A percentile compares a stretch with the other conserved stretches of the same genome.
phyloP scores from a whole-genome alignment of 176 grass and related monocot genomes.

The Oryza glaberrima region DNA sequence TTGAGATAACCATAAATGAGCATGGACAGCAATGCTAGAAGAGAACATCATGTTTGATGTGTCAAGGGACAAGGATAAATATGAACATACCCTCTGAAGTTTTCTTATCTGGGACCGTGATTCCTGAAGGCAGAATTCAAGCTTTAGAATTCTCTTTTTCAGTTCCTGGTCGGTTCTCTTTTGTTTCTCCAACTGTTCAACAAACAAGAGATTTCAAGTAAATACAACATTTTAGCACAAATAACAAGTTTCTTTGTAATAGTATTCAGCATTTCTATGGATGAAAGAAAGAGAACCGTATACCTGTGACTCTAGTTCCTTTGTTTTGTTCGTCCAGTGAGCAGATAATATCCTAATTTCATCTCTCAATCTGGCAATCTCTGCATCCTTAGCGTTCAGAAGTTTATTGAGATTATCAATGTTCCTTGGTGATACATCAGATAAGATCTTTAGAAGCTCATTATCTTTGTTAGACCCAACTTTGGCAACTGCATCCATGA shows the following conservation, averaged over 20 bases:
- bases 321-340: constrained; percentile 84
- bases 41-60: constrained; percentile 16
- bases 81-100: constrained; percentile 69
- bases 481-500: constrained; percentile 67
- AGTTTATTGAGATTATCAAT: constrained; percentile 75
- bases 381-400: constrained; percentile 79
- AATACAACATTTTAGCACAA: not conserved
- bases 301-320: constrained; percentile 84
- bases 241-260: not conserved
- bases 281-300: constrained; percentile 11
- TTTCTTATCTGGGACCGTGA: constrained; percentile 84
- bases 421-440: constrained; percentile 80
- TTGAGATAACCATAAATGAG: constrained; percentile 34
- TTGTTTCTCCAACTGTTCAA: constrained; percentile 79
- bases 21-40: constrained; percentile 24
- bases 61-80: not conserved
- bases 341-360: constrained; percentile 87
- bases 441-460: constrained; percentile 72
- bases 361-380: constrained; percentile 79
- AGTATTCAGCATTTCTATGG: constrained; percentile 20
- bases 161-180: constrained; percentile 78
- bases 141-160: constrained; percentile 93
- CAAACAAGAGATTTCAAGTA: constrained; percentile 18
- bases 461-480: constrained; percentile 63
- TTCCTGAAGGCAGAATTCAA: constrained; percentile 97